A percentile compares a stretch with the other conserved stretches of the same genome.
Evolutionary conservation across 768 basidiomycete genomes (phyloP).

Genomic region (Phaeotremella skinneri): DNA sequence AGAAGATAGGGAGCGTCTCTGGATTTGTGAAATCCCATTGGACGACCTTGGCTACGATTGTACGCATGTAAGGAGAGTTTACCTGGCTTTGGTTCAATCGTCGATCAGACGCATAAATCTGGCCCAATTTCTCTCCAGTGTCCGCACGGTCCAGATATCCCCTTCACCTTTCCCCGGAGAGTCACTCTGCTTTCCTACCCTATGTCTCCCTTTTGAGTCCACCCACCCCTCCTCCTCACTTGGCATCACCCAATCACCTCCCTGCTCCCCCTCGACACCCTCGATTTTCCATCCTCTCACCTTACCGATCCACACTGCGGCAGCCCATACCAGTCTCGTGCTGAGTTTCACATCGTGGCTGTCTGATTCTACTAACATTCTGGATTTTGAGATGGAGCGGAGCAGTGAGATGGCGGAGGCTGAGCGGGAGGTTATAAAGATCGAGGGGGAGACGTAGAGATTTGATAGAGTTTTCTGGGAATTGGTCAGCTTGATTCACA

Average conservation of each 20-base stretch:
- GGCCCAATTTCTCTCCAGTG: conserved; percentile 37
- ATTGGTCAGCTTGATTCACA: background rate
- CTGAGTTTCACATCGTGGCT: conserved; percentile 65
- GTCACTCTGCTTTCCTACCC: background rate
- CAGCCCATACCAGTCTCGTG: conserved; percentile 69
- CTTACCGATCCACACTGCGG: conserved; percentile 67
- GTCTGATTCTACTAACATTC: conserved; percentile 85
- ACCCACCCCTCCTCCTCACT: conserved; percentile 3
- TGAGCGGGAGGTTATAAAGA: conserved; percentile 74
- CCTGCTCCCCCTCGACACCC: conserved; percentile 46
- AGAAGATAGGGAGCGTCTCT: too few relatives aligned
- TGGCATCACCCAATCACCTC: conserved; percentile 25
- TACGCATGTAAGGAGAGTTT: too few relatives aligned
- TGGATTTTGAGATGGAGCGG: conserved; percentile 60
- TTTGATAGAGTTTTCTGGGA: conserved; percentile 68
- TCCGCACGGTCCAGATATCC: conserved; percentile 34
- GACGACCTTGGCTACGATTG: too few relatives aligned
- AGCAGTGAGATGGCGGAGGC: conserved; percentile 66
- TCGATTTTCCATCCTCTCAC: conserved; percentile 78
- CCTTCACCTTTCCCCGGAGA: background rate
- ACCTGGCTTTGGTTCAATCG: too few relatives aligned
- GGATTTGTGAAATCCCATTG: too few relatives aligned
- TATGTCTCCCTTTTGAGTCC: conserved; percentile 10
- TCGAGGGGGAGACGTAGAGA: conserved; percentile 82
- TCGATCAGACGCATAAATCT: conserved; percentile 36